phyloP scores from a whole-genome alignment of 306 rosid genomes.

The Dryas octopetala region DNA sequence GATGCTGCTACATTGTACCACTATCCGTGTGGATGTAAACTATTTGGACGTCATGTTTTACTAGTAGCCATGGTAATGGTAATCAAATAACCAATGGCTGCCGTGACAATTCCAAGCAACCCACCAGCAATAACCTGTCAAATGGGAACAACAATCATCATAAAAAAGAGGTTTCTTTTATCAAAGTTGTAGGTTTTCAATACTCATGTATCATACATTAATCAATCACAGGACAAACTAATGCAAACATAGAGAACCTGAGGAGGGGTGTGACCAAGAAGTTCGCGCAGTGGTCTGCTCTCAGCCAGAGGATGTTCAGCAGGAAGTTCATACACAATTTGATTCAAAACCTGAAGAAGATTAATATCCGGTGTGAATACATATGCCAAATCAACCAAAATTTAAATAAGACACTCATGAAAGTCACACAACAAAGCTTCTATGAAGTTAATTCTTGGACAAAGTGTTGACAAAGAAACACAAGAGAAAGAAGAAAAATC shows the following conservation, averaged over 20 bases:
- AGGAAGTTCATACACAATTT: slow-evolving; percentile 95
- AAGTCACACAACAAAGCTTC: slow-evolving; percentile 17
- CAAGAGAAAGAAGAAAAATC: slow-evolving; percentile 19
- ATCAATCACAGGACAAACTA: slow-evolving; percentile 19
- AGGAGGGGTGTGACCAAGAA: slow-evolving; percentile 97
- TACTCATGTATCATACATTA: slow-evolving; percentile 3
- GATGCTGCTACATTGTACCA: slow-evolving; percentile 33
- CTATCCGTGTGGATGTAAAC: slow-evolving; percentile 6
- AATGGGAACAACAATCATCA: slow-evolving; percentile 5
- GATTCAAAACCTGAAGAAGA: slow-evolving; percentile 70
- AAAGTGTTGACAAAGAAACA: slow-evolving; percentile 5
- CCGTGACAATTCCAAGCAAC: slow-evolving; percentile 70
- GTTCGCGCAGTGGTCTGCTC: slow-evolving; percentile 94
- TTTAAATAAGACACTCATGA: background rate
- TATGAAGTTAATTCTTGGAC: slow-evolving; percentile 19
- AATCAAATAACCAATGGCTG: slow-evolving; percentile 54
- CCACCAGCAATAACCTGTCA: slow-evolving; percentile 86
- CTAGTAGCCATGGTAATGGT: slow-evolving; percentile 30
- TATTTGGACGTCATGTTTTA: slow-evolving; percentile 21
- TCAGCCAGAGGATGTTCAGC: slow-evolving; percentile 98
- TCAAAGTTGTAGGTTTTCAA: background rate
- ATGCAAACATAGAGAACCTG: slow-evolving; percentile 54
- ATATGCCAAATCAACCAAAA: slow-evolving; percentile 11
- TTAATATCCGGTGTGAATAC: slow-evolving; percentile 11
- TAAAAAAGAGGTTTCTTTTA: too few relatives aligned